phyloP scores from a whole-genome alignment of 176 grass and related monocot species.

The Triticum urartu region DNA sequence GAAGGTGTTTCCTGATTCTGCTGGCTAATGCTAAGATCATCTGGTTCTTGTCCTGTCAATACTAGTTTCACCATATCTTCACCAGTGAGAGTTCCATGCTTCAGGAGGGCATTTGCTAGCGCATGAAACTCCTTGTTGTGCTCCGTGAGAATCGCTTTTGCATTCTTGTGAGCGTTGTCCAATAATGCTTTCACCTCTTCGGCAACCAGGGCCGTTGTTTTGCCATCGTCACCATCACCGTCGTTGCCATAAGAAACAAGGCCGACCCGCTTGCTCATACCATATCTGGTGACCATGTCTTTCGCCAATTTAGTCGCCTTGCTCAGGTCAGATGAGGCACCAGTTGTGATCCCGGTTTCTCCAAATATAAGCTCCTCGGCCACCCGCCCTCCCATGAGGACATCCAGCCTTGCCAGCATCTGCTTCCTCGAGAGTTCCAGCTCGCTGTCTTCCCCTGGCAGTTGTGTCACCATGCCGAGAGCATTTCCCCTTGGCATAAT shows the following conservation, averaged over 20 bases:
- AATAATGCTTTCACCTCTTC: background rate
- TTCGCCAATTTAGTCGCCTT: slow-evolving; percentile 47
- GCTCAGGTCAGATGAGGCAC: slow-evolving; percentile 47
- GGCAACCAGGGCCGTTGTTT: background rate
- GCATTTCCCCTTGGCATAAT: slow-evolving; percentile 48
- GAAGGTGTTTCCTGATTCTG: background rate
- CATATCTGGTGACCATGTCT: slow-evolving; percentile 65
- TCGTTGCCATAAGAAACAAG: background rate
- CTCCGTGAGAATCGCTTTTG: background rate
- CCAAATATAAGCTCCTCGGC: slow-evolving; percentile 75
- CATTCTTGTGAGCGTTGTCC: background rate
- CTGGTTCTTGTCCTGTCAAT: background rate
- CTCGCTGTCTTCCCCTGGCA: slow-evolving; percentile 49
- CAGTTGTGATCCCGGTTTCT: slow-evolving; percentile 48
- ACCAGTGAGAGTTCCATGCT: background rate
- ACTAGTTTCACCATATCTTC: background rate
- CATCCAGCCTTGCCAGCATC: slow-evolving; percentile 61
- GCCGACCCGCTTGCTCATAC: slow-evolving; percentile 50
- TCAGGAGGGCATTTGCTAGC: background rate
- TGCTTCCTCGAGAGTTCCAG: slow-evolving; percentile 40
- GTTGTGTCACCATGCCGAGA: slow-evolving; percentile 58
- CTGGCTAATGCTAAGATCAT: background rate
- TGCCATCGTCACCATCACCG: background rate
- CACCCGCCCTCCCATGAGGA: slow-evolving; percentile 61
- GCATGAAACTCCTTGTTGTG: background rate